A percentile compares a stretch with the other conserved stretches of the same genome.
phyloP scores from a whole-genome alignment of 148 eudicot genomes.

The Selenicereus undatus region DNA sequence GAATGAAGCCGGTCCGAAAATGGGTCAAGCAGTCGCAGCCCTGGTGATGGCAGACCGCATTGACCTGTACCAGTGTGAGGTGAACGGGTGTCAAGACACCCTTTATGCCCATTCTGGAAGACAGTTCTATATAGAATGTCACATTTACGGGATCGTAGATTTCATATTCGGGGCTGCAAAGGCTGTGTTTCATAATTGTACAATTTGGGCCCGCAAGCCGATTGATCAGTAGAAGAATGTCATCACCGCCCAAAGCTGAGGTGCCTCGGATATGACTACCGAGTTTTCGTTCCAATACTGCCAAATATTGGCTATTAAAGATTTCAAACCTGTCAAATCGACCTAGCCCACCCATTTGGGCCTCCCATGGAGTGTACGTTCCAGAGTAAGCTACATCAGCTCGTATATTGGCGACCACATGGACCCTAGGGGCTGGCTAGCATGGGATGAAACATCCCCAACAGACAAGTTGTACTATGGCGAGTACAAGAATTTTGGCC shows the following conservation, averaged over 20 bases:
- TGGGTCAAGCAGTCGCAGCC: slow-evolving; percentile 87
- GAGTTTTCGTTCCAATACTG: slow-evolving; percentile 85
- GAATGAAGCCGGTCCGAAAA: slow-evolving; percentile 71
- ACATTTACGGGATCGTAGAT: slow-evolving; percentile 79
- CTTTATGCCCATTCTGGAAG: slow-evolving; percentile 75
- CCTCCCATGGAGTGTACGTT: slow-evolving; percentile 75
- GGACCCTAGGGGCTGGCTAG: slow-evolving; percentile 78
- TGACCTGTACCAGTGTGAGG: slow-evolving; percentile 64
- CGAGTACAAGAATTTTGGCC: slow-evolving; percentile 78
- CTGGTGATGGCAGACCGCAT: slow-evolving; percentile 79
- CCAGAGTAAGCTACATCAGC: slow-evolving; percentile 62
- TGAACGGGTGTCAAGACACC: slow-evolving; percentile 87
- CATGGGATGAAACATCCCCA: slow-evolving; percentile 67
- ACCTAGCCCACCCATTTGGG: slow-evolving; percentile 58
- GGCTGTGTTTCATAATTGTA: slow-evolving; percentile 79
- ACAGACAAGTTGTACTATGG: slow-evolving; percentile 70
- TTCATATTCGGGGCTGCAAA: slow-evolving; percentile 93
- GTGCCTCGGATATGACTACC: slow-evolving; percentile 70
- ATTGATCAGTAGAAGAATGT: slow-evolving; percentile 54
- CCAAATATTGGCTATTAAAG: slow-evolving; percentile 40
- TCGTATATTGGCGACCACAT: slow-evolving; percentile 63
- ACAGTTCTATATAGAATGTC: slow-evolving; percentile 82
- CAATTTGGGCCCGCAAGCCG: slow-evolving; percentile 66
- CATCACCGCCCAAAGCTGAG: slow-evolving; percentile 86
- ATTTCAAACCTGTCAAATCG: slow-evolving; percentile 45